A percentile compares a stretch with the other conserved stretches of the same genome.
Evolutionary conservation across 331 rosid genomes (phyloP).

Genomic region (Rhamnella rubrinervis): DNA sequence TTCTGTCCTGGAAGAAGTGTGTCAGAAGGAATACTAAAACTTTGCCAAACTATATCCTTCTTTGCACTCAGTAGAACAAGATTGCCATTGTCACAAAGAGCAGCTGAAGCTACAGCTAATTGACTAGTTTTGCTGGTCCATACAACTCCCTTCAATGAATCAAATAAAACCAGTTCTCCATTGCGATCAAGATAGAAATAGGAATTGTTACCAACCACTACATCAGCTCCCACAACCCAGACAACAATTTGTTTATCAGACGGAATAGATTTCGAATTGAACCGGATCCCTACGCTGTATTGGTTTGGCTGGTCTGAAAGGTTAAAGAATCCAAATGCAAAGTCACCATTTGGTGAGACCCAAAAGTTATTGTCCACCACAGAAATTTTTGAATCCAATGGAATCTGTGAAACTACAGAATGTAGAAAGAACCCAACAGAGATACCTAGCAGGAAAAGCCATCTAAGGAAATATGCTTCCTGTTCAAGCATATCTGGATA

Average conservation of each 20-base stretch:
- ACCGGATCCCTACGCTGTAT: slow-evolving; percentile 62
- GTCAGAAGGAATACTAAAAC: slow-evolving; percentile 69
- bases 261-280: slow-evolving; percentile 63
- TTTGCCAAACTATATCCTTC: slow-evolving; percentile 61
- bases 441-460: slow-evolving; percentile 37
- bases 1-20: slow-evolving; percentile 81
- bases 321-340: slow-evolving; percentile 65
- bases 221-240: slow-evolving; percentile 70
- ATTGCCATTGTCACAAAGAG: slow-evolving; percentile 63
- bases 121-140: slow-evolving; percentile 62
- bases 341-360: slow-evolving; percentile 75
- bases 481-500: slow-evolving; percentile 51
- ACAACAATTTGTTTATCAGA: slow-evolving; percentile 46
- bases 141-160: slow-evolving; percentile 39
- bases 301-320: slow-evolving; percentile 49
- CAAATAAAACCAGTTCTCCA: slow-evolving; percentile 62
- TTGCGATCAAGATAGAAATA: slow-evolving; percentile 52
- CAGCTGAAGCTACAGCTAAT: slow-evolving; percentile 49
- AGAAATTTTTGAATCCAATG: slow-evolving; percentile 64
- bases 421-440: slow-evolving; percentile 40
- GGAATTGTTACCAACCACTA: slow-evolving; percentile 48
- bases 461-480: slow-evolving; percentile 29
- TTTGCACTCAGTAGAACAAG: slow-evolving; percentile 52
- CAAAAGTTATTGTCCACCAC: slow-evolving; percentile 49
- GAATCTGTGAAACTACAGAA: slow-evolving; percentile 49